phyloP scores from a whole-genome alignment of 352 stramenopile genomes.

The Thraustochytrium striatum region DNA sequence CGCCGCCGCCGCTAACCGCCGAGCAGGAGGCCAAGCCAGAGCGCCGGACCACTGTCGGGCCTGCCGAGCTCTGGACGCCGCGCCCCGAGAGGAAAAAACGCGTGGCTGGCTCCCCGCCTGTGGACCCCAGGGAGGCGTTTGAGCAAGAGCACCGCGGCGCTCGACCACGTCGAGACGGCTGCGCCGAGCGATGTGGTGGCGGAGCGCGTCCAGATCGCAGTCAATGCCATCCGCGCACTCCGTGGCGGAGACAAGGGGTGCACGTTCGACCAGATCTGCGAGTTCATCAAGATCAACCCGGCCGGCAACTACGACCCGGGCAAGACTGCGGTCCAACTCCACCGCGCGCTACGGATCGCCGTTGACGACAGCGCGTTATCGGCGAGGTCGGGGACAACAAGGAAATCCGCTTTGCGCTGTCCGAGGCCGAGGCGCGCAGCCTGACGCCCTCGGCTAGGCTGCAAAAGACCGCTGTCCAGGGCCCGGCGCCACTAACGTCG shows the following conservation, averaged over 20 bases:
- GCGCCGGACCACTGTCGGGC: neutral
- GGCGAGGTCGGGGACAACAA: neutral
- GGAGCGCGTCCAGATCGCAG: slow-evolving; percentile 20
- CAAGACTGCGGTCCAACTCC: slow-evolving; percentile 22
- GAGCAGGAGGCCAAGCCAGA: too few relatives aligned
- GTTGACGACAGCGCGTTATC: slow-evolving; percentile 19
- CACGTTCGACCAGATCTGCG: slow-evolving; percentile 43
- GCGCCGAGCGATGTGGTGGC: slow-evolving; percentile 7
- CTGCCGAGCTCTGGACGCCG: neutral
- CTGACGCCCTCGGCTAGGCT: too few relatives aligned
- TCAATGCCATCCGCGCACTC: slow-evolving; percentile 27
- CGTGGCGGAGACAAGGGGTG: neutral
- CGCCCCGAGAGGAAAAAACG: neutral
- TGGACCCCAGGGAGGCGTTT: too few relatives aligned
- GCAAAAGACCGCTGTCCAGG: too few relatives aligned
- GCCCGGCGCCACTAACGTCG: too few relatives aligned
- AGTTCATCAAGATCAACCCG: slow-evolving; percentile 23
- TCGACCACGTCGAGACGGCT: too few relatives aligned
- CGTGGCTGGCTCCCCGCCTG: too few relatives aligned
- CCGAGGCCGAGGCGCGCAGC: too few relatives aligned
- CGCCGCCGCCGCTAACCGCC: too few relatives aligned
- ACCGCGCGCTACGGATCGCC: slow-evolving; percentile 26
- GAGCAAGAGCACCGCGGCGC: too few relatives aligned
- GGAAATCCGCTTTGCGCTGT: slow-evolving; percentile 13
- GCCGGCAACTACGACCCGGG: slow-evolving; percentile 8